Evolutionary conservation across 2,329 filamentous ascomycete species (phyloP).

Genomic region (Pleoardoris graminearum): DNA sequence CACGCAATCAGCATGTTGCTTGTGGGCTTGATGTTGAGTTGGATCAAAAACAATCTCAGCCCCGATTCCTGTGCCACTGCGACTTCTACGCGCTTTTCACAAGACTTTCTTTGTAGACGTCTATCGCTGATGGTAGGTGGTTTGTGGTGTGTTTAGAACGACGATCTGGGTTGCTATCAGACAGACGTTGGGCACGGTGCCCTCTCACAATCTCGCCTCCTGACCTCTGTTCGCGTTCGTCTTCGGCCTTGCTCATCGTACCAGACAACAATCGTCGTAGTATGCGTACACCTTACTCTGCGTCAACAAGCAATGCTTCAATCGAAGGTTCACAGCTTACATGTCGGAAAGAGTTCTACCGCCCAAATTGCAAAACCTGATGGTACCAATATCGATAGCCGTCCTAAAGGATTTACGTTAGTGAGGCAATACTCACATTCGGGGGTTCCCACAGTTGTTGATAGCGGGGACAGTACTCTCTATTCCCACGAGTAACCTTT

Average conservation of each 20-base stretch:
- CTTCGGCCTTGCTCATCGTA: slow-evolving; percentile 7
- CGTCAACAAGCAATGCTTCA: not conserved
- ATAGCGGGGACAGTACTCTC: no score
- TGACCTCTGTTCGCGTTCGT: slow-evolving; percentile 8
- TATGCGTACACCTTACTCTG: slow-evolving; percentile 7
- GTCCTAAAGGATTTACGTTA: no score
- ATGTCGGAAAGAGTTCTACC: not conserved
- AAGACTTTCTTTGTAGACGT: not conserved
- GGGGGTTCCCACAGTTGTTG: no score
- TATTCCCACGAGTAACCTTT: no score
- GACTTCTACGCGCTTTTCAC: not conserved
- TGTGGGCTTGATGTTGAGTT: not conserved
- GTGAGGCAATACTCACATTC: no score
- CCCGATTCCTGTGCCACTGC: not conserved
- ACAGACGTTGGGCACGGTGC: slow-evolving; percentile 3
- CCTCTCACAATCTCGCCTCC: slow-evolving; percentile 4
- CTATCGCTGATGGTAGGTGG: not conserved
- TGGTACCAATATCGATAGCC: no score
- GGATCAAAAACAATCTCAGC: not conserved
- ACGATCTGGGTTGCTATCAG: slow-evolving; percentile 8
- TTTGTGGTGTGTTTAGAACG: not conserved
- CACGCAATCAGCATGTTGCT: not conserved
- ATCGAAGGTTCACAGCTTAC: not conserved
- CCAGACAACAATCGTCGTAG: slow-evolving; percentile 8
- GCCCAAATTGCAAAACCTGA: no score